Base-by-base conservation (phyloP, 495 filamentous ascomycete species). In the Aspergillus steynii region DNA sequence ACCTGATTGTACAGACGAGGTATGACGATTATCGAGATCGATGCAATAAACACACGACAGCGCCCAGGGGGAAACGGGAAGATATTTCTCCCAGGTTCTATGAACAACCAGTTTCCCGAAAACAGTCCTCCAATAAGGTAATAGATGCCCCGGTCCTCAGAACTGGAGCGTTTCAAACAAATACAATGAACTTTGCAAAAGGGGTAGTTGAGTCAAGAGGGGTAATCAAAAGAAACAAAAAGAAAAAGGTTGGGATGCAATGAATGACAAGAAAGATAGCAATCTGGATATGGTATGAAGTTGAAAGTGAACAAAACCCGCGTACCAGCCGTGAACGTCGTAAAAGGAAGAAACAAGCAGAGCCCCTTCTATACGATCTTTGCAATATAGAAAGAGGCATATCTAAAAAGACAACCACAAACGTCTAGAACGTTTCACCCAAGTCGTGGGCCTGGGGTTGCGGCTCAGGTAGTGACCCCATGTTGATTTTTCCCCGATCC, bases 371-470 rank as follows among this genome's bases (percentile, higher is more conserved):
- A 10, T 42, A 10, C 1, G 37, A 14, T 42, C 0, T 14, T 10
- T 42, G 37, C 12, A 14, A 42, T 42, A 42, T 42, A 42, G 37
- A 42, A 42, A 1, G 37, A 42, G 37, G 37, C 37, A 14, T 31
- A 60, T 10, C n/a, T 29, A 27, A 57, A 27, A 52, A 54, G 55
- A 61, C 61, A 52, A 34, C 34, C 55, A 60, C 4, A 48, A 29
- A 53, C 25, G 27, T 52, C 72, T 68, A 90, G 70, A 83, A 90
- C 29, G 86, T 88, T 74, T 90, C 88, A 14, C 86, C 87, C n/a
- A 90, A 74, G 59, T 84, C 87, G 65, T 78, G 82, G 62, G 83
- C 67, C 66, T 82, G 83, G 56, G 82, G 69, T 68, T 75, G 75
- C 56, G 74, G 61, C 53, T 73, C 72, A 7, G 83, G 82, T 42